Conservation (phyloP, 2,329 filamentous ascomycete genomes). For the Microdochium nivale region DNA sequence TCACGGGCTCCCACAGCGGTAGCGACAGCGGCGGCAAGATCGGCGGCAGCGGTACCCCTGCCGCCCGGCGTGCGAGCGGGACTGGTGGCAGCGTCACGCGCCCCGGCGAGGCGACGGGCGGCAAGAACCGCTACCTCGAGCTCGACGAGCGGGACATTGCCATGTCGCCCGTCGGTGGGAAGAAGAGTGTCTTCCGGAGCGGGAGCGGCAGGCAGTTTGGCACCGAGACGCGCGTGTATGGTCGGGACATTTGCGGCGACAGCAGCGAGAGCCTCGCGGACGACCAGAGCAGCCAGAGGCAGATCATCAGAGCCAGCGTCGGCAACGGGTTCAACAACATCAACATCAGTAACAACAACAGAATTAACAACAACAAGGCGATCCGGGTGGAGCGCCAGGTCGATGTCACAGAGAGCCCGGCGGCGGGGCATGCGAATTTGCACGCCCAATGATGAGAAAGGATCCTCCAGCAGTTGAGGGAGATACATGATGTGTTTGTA, state of each 20-base stretch:
- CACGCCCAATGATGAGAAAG: background rate
- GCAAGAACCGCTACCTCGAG: background rate
- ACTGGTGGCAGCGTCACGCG: too few relatives aligned
- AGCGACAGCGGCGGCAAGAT: background rate
- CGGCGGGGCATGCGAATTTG: background rate
- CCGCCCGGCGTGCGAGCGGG: too few relatives aligned
- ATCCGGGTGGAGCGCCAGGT: background rate
- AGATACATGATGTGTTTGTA: too few relatives aligned
- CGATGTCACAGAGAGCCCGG: background rate
- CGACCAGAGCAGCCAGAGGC: background rate
- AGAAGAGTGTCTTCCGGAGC: background rate
- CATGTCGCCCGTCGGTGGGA: background rate
- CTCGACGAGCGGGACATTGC: background rate
- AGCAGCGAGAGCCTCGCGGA: background rate
- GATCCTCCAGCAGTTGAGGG: too few relatives aligned
- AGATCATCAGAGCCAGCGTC: background rate
- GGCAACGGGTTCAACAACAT: background rate
- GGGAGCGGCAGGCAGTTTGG: background rate
- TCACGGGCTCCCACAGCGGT: background rate
- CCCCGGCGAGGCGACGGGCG: background rate
- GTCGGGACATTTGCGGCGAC: background rate
- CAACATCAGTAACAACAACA: background rate
- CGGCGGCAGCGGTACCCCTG: too few relatives aligned
- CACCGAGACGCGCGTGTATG: background rate
- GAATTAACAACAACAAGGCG: background rate